phyloP scores from a whole-genome alignment of 176 grass and related monocot species.

The Saccharum officinarum region DNA sequence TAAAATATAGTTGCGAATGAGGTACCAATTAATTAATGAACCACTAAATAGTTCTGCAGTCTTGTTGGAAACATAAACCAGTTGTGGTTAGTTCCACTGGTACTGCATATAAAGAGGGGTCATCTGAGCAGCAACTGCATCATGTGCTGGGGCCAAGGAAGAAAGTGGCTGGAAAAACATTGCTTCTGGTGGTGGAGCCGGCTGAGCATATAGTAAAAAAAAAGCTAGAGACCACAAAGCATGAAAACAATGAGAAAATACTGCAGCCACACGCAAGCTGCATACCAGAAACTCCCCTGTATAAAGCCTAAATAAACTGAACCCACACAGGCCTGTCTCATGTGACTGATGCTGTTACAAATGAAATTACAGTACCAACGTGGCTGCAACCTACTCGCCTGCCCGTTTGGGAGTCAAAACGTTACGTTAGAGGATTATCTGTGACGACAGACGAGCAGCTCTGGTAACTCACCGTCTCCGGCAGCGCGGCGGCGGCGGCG shows the following conservation, averaged over 20 bases:
- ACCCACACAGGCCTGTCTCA: slow-evolving; percentile 6
- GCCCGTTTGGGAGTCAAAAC: not conserved
- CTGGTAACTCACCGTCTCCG: slow-evolving; percentile 57
- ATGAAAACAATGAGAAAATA: not conserved
- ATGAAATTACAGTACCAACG: slow-evolving; percentile 5
- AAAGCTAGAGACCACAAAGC: not conserved
- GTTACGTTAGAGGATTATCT: slow-evolving; percentile 17
- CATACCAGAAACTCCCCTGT: not conserved
- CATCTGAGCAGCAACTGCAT: not conserved
- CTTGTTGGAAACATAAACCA: not conserved
- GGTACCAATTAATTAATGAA: not conserved
- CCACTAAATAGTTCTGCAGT: not conserved
- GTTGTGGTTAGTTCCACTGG: not conserved
- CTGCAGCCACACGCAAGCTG: slow-evolving; percentile 4
- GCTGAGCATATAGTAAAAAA: not conserved
- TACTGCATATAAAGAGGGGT: not conserved
- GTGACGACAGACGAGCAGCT: not conserved
- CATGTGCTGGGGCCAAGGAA: slow-evolving; percentile 4
- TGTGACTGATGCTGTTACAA: not conserved
- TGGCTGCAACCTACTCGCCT: not conserved
- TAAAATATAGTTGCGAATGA: not conserved
- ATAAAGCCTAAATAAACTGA: not conserved
- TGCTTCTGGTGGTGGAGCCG: not conserved
- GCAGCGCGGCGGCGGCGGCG: slow-evolving; percentile 41
- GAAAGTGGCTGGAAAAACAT: slow-evolving; percentile 11